Conservation (phyloP, 2,329 filamentous ascomycete genomes). For the Colletotrichum sp. region DNA sequence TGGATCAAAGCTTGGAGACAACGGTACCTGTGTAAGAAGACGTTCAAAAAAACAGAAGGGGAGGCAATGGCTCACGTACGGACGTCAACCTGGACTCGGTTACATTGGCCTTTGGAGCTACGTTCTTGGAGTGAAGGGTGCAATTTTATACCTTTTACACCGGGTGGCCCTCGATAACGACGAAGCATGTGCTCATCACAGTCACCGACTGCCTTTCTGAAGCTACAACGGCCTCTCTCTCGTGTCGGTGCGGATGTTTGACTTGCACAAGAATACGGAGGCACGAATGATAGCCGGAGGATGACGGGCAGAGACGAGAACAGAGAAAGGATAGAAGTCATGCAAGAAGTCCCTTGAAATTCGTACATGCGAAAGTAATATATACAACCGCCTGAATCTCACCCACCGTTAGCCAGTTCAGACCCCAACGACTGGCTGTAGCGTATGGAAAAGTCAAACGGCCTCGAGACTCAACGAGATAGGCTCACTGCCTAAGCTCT, state of each 20-base stretch:
- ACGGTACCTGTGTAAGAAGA: fast-evolving
- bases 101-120: background rate
- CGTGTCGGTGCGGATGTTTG: fast-evolving
- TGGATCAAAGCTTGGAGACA: fast-evolving
- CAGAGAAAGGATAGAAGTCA: background rate
- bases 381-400: background rate
- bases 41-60: fast-evolving
- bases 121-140: fast-evolving
- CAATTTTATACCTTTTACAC: background rate
- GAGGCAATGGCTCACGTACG: background rate
- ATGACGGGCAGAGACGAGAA: background rate
- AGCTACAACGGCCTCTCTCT: background rate
- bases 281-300: background rate
- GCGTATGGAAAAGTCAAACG: background rate
- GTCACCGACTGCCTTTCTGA: fast-evolving
- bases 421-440: background rate
- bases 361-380: background rate
- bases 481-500: background rate
- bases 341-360: background rate
- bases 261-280: background rate
- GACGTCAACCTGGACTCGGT: fast-evolving
- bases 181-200: background rate
- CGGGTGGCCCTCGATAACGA: background rate
- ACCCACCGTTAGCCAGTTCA: background rate
- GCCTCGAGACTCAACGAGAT: background rate